phyloP scores from a whole-genome alignment of 1,139 yeast genomes.

The Protomyces gravidus region DNA sequence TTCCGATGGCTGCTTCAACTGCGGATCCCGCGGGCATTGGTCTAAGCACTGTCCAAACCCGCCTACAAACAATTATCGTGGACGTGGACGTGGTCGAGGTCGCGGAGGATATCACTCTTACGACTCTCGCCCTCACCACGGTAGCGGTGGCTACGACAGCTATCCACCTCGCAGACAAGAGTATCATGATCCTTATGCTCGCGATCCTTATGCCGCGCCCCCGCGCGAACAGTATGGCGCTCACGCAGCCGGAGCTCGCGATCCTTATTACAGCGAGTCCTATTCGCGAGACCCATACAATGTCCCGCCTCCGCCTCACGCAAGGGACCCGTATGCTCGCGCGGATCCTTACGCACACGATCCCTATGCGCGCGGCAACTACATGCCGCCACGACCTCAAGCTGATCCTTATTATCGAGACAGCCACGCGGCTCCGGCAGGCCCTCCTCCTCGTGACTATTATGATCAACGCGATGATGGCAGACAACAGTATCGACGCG shows the following conservation, averaged over 20 bases:
- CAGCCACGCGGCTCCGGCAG: neutral
- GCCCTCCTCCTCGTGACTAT: neutral
- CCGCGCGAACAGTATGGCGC: neutral
- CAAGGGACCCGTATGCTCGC: neutral
- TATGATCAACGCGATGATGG: neutral
- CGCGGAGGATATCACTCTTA: neutral
- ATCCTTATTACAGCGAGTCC: neutral
- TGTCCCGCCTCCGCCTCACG: neutral
- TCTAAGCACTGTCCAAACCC: constrained; percentile 20
- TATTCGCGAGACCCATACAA: neutral
- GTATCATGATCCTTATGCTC: neutral
- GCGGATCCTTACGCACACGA: neutral
- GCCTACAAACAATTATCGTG: constrained; percentile 8
- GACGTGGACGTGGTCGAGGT: constrained; percentile 1
- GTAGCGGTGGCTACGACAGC: neutral
- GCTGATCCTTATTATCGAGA: neutral
- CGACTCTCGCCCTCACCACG: constrained; percentile 1
- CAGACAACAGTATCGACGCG: neutral
- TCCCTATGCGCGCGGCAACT: neutral
- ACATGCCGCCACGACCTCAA: neutral
- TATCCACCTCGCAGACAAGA: neutral
- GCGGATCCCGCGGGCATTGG: constrained; percentile 20
- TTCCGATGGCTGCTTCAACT: constrained; percentile 16
- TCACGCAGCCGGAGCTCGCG: neutral
- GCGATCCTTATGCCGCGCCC: neutral